Evolutionary conservation across 768 basidiomycete species (phyloP).

Genomic region (Collybia nuda): DNA sequence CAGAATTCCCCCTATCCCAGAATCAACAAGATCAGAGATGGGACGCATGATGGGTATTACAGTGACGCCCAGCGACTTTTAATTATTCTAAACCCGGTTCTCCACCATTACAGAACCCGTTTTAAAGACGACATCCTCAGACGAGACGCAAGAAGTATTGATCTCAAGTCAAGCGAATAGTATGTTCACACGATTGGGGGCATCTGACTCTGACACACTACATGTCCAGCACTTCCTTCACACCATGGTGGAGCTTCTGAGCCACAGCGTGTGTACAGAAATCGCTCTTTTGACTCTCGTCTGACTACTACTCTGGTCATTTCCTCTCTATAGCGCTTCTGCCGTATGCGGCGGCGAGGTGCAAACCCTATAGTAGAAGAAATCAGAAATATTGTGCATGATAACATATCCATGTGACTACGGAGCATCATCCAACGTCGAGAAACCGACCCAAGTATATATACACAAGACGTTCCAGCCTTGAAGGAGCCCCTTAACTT

Average conservation of each 20-base stretch:
- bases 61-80: no score
- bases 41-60: no score
- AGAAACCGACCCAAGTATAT: background rate
- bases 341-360: conserved; percentile 1
- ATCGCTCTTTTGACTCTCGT: background rate
- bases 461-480: background rate
- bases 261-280: conserved; percentile 1
- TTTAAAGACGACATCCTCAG: background rate
- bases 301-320: background rate
- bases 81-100: no score
- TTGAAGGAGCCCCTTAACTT: conserved; percentile 4
- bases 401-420: background rate
- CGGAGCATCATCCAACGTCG: background rate
- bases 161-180: background rate
- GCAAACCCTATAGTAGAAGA: background rate
- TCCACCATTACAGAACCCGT: no score
- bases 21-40: no score
- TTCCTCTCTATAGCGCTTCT: conserved; percentile 6
- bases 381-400: background rate
- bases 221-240: conserved; percentile 4
- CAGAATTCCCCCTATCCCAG: no score
- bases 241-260: conserved; percentile 1
- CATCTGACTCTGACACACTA: conserved; percentile 7
- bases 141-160: background rate
- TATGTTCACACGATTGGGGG: background rate